These are phyloP conservation scores for Sungouiozyma ichnusensis DNA, from an alignment of 805 yeast species.

Conservation along the genomic window DNA sequence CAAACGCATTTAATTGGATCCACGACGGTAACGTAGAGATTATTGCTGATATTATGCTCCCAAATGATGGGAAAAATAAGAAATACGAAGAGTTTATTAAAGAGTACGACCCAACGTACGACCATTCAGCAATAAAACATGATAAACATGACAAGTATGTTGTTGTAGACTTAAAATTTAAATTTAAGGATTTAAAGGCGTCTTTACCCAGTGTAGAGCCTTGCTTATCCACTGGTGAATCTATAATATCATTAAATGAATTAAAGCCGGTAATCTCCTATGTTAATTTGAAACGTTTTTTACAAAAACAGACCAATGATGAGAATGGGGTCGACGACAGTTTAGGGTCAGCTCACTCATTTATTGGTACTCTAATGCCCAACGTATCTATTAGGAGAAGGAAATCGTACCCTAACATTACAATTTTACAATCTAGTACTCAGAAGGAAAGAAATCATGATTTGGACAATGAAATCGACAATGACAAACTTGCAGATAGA, in stretches of 20 bases:
- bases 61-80: constrained; percentile 34
- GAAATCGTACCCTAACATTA: constrained; percentile 22
- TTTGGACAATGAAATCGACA: constrained; percentile 5
- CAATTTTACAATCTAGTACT: constrained; percentile 15
- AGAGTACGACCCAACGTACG: constrained; percentile 3
- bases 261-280: constrained; percentile 51
- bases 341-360: constrained; percentile 6
- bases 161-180: constrained; percentile 55
- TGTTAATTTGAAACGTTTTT: constrained; percentile 38
- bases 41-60: constrained; percentile 63
- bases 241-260: constrained; percentile 49
- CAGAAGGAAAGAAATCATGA: background rate
- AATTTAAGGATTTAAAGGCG: constrained; percentile 54
- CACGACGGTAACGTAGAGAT: constrained; percentile 61
- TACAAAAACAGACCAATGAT: constrained; percentile 2
- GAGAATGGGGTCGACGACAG: constrained; percentile 2
- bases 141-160: constrained; percentile 38
- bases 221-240: constrained; percentile 41
- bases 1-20: constrained; percentile 55
- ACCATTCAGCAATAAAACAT: constrained; percentile 2
- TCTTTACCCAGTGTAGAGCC: constrained; percentile 41
- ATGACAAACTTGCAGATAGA: constrained; percentile 6
- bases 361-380: constrained; percentile 18
- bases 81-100: constrained; percentile 7
- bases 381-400: constrained; percentile 22